phyloP scores from a whole-genome alignment of 176 grass and related monocot species.

The Saccharum spontaneum region DNA sequence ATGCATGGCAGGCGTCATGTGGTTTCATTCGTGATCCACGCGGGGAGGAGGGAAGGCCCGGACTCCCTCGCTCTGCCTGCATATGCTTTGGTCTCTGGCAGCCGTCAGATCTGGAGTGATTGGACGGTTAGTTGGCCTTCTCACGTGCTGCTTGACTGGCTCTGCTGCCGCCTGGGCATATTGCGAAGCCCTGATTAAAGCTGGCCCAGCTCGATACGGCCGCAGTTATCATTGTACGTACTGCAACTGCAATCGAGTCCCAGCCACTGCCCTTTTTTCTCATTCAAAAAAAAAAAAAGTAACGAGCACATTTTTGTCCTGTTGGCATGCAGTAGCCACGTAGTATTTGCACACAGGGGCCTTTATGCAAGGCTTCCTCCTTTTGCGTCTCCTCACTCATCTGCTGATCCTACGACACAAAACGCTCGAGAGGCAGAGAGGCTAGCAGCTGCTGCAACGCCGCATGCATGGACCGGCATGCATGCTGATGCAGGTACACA shows the following conservation, averaged over 20 bases:
- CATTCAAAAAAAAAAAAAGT: neutral
- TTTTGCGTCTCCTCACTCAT: no score
- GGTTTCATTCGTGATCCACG: conserved; percentile 4
- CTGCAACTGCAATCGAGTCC: conserved; percentile 11
- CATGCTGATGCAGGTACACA: neutral
- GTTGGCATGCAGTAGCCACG: neutral
- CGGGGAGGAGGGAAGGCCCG: neutral
- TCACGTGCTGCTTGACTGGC: conserved; percentile 42
- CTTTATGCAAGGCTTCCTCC: conserved; percentile 31
- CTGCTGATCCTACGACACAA: neutral
- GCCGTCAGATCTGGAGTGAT: conserved; percentile 42
- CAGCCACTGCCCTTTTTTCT: no score
- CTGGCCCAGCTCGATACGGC: conserved; percentile 32
- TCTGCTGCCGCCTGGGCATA: neutral
- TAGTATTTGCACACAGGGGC: neutral
- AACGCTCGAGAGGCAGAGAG: neutral
- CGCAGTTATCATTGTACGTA: neutral
- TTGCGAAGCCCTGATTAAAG: conserved; percentile 34
- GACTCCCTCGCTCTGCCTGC: no score
- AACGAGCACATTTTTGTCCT: neutral
- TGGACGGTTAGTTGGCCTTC: conserved; percentile 34
- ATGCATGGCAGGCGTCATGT: neutral
- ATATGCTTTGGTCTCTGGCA: conserved; percentile 36
- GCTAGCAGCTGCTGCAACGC: no score
- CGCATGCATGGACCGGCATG: neutral